A percentile compares a stretch with the other conserved stretches of the same genome.
Conservation (phyloP, 345 rosid genomes). For the Corchorus olitorius region DNA sequence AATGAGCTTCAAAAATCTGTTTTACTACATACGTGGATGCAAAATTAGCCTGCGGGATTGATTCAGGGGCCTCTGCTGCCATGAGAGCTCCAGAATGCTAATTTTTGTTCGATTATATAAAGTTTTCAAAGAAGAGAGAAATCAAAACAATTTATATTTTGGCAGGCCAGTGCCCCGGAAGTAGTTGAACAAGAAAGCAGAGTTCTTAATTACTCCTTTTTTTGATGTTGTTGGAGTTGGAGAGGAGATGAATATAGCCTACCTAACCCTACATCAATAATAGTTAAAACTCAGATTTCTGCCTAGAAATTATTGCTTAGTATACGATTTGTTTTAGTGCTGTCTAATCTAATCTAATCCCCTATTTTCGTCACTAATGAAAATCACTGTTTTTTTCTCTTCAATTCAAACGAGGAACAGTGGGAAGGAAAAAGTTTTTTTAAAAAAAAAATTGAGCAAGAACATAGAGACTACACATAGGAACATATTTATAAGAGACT, state of each 20-base stretch:
- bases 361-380: background rate
- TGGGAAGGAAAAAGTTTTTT: background rate
- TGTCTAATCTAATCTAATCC: background rate
- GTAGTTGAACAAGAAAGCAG: too few species aligned
- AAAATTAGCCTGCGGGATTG: conserved; percentile 3
- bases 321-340: background rate
- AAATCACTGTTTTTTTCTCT: background rate
- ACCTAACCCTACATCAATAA: conserved; percentile 1
- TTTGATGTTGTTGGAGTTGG: background rate
- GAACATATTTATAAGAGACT: background rate
- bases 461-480: background rate
- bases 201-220: too few species aligned
- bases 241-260: background rate
- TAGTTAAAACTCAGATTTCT: background rate
- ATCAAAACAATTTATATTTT: background rate
- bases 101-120: too few species aligned
- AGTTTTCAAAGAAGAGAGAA: background rate
- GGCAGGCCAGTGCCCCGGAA: too few species aligned
- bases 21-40: conserved; percentile 20
- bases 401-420: background rate
- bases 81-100: background rate
- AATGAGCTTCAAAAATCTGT: background rate
- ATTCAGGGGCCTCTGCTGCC: conserved; percentile 1
- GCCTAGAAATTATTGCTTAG: background rate
- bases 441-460: background rate